Conservation (phyloP, 495 filamentous ascomycete genomes). For the Xylaria longipes region DNA sequence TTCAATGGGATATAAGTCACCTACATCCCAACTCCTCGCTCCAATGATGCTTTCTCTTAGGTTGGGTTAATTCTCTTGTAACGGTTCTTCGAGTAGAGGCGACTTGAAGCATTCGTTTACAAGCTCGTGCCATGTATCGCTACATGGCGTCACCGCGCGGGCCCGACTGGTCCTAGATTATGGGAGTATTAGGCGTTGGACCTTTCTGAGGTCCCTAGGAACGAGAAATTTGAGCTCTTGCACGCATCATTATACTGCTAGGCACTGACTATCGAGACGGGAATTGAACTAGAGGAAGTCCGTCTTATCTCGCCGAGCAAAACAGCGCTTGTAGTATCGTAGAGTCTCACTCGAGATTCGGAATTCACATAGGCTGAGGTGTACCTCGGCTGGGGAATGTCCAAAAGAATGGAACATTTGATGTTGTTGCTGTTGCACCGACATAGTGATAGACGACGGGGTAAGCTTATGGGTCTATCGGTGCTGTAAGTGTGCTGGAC, state of each 20-base stretch:
- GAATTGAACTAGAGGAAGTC: conserved; percentile 5
- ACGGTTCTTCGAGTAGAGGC: not conserved
- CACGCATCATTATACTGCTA: not conserved
- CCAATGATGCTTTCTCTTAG: not conserved
- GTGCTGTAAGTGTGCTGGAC: not conserved
- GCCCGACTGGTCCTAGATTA: not conserved
- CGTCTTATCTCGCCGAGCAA: not conserved
- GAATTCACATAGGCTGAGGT: conserved; percentile 4
- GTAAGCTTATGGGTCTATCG: too few species aligned
- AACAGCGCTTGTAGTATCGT: conserved; percentile 3
- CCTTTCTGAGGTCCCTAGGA: not conserved
- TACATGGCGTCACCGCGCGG: not conserved
- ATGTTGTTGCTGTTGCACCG: not conserved
- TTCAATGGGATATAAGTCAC: not conserved
- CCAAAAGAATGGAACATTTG: not conserved
- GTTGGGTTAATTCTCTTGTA: not conserved
- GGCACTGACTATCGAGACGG: not conserved
- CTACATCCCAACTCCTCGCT: not conserved
- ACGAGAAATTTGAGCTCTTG: not conserved
- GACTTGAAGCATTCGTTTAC: not conserved
- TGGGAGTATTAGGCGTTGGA: not conserved
- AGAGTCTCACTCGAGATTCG: conserved; percentile 17
- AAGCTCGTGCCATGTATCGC: not conserved
- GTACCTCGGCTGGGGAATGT: not conserved
- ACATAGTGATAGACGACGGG: not conserved